Evolutionary conservation across 2,329 filamentous ascomycete genomes (phyloP).

Genomic region (Fusarium continuum): DNA sequence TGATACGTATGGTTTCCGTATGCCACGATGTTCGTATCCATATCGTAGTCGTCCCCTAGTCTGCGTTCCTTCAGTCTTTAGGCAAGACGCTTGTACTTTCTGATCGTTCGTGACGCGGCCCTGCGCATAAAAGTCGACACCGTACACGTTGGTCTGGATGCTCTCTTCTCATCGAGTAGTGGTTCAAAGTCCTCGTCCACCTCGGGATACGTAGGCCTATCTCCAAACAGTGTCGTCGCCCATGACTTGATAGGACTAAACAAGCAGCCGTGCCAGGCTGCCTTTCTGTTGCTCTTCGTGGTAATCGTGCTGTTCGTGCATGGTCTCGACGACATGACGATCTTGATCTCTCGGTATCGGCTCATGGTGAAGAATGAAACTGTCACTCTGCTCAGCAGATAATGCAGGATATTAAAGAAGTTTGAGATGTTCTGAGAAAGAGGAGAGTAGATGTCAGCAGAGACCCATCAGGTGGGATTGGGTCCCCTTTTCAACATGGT

Average conservation of each 20-base stretch:
- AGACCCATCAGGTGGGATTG: background rate
- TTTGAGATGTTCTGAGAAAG: background rate
- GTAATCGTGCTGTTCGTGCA: background rate
- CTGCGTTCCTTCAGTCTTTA: background rate
- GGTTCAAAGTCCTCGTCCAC: constrained; percentile 38
- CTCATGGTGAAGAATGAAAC: constrained; percentile 12
- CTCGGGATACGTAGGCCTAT: background rate
- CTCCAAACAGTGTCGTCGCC: constrained; percentile 1
- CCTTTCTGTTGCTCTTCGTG: background rate
- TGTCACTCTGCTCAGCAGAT: constrained; percentile 14
- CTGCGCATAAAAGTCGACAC: constrained; percentile 54
- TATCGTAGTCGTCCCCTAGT: background rate
- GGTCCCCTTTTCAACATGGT: constrained; percentile 23
- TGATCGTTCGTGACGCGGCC: constrained; percentile 53
- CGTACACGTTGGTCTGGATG: constrained; percentile 52
- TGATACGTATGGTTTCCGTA: no score
- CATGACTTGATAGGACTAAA: constrained; percentile 26
- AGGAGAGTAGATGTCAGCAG: no score
- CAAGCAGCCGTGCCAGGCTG: constrained; percentile 21
- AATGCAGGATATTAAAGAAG: background rate
- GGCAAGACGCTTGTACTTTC: constrained; percentile 45
- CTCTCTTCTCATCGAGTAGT: constrained; percentile 24
- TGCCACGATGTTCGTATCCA: background rate
- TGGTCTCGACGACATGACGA: constrained; percentile 21
- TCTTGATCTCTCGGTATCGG: constrained; percentile 25